phyloP scores from a whole-genome alignment of 768 basidiomycete genomes.

The Phaffia australis region DNA sequence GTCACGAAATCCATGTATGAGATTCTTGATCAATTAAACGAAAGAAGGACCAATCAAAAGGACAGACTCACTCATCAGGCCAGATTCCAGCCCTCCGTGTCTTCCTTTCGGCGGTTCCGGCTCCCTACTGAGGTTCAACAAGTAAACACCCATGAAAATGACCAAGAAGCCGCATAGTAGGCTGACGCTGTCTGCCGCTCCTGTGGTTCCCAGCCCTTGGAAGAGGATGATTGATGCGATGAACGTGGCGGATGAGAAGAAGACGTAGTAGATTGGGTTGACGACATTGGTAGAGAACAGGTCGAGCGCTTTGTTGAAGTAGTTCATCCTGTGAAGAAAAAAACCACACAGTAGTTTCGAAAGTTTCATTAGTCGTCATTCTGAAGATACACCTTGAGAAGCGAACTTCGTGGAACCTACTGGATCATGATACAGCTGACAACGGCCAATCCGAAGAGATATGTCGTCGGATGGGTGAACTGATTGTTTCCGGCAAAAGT shows the following conservation, averaged over 20 bases:
- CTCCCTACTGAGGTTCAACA: constrained; percentile 45
- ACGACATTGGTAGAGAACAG: constrained; percentile 96
- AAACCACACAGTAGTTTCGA: too few relatives aligned
- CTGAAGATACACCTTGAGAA: not conserved
- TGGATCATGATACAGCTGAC: constrained; percentile 57
- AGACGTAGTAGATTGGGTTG: constrained; percentile 96
- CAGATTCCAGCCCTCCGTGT: constrained; percentile 32
- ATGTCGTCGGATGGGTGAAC: constrained; percentile 88
- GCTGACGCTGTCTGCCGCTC: constrained; percentile 68
- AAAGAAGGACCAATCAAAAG: constrained; percentile 17
- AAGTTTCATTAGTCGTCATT: not conserved
- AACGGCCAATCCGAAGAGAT: constrained; percentile 78
- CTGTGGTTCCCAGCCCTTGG: constrained; percentile 89
- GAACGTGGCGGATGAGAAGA: constrained; percentile 87
- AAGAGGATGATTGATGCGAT: constrained; percentile 91
- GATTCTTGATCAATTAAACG: not conserved
- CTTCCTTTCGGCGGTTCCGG: constrained; percentile 36
- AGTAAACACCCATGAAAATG: constrained; percentile 94
- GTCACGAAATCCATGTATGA: not conserved
- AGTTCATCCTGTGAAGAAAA: constrained; percentile 30
- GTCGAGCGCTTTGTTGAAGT: constrained; percentile 96
- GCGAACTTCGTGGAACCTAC: constrained; percentile 27
- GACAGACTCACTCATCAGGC: constrained; percentile 37
- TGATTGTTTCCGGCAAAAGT: constrained; percentile 90
- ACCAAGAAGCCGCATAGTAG: constrained; percentile 80